Evolutionary conservation across 495 filamentous ascomycete genomes (phyloP), one percentile per base, ranked within the genome.

Genomic region (Penicillium mononematosum): DNA sequence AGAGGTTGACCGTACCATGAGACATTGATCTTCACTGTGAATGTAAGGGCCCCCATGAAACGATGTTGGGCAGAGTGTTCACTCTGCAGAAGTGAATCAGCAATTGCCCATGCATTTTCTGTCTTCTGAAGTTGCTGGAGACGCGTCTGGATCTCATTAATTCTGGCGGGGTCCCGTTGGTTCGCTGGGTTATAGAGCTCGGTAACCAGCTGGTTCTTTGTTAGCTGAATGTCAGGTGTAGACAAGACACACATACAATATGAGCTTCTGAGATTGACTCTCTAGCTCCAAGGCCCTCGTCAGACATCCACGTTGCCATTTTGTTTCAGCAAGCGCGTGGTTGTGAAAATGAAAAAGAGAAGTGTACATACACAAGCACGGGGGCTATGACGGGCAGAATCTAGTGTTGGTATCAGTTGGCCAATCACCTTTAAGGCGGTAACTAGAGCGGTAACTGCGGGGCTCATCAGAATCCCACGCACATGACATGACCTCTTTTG

Each of bases 31-130:
- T 97, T 97, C 46, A 97, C 86, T 16, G 87, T 94, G 63, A 96
- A 90, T 0, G 92, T 97, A 58, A 96, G 78, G 31, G 93, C 94
- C n/a, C 89, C 94, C 69, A 92, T 96, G 76, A 97, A 98, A 41
- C 88, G 85, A 63, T 92, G 84, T 49, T 91, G 64, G 9, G 56
- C 84, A 29, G 86, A 80, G 61, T 85, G 83, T 3, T 80, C 74
- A 58, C 80, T 83, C 31, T 74, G 66, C 19, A 96, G 73, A 12
- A 98, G 79, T 17, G 79, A 81, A 64, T 92, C 83, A 9, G 90
- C 92, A 16, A 98, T 78, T 53, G 88, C 80, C 93, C 92, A 98
- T 50, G 91, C 94, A 64, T 89, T 76, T 0, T 85, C 77, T 6
- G 88, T 87, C 60, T 83, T 83, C 64, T 97, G 92, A 4, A 96